A percentile compares a stretch with the other conserved stretches of the same genome.
Evolutionary conservation across 1,284 basidiomycete species (phyloP).

Genomic region (Malassezia slooffiae): DNA sequence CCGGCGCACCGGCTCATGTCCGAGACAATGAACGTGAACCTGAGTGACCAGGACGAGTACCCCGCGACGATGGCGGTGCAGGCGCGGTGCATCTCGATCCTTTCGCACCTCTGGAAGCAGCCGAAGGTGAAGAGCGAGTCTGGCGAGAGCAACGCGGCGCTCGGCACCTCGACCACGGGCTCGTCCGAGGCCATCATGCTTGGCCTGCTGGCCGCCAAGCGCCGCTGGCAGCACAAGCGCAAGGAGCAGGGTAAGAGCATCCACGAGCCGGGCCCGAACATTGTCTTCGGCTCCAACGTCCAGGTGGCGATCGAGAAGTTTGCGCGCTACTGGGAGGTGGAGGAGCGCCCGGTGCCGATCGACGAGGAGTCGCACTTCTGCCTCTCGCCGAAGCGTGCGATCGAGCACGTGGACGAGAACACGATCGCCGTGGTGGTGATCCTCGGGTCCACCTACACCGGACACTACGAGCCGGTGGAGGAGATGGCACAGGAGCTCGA

Average conservation of each 20-base stretch:
- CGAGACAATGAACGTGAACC: conserved; percentile 60
- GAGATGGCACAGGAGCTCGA: conserved; percentile 76
- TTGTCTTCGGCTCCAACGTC: conserved; percentile 69
- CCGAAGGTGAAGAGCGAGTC: conserved; percentile 22
- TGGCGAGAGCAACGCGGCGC: conserved; percentile 28
- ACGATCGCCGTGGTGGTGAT: conserved; percentile 54
- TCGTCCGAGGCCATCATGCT: conserved; percentile 81
- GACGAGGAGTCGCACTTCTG: conserved; percentile 52
- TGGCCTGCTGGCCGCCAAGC: conserved; percentile 87
- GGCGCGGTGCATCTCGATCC: conserved; percentile 58
- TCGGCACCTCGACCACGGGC: conserved; percentile 74
- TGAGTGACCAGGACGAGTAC: conserved; percentile 81
- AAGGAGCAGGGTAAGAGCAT: conserved; percentile 59
- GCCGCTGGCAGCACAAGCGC: conserved; percentile 77
- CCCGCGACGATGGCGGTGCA: conserved; percentile 50
- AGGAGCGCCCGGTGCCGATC: conserved; percentile 48
- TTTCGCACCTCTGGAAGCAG: conserved; percentile 87
- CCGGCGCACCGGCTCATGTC: conserved; percentile 44
- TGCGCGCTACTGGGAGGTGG: conserved; percentile 81
- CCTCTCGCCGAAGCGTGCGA: conserved; percentile 69
- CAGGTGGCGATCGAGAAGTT: conserved; percentile 54
- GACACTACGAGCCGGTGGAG: conserved; percentile 81
- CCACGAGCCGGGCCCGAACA: conserved; percentile 54
- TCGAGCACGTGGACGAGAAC: conserved; percentile 83
- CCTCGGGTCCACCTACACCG: conserved; percentile 67